Evolutionary conservation across 2,329 filamentous ascomycete species (phyloP).

Genomic region (Fusarium burgessii): DNA sequence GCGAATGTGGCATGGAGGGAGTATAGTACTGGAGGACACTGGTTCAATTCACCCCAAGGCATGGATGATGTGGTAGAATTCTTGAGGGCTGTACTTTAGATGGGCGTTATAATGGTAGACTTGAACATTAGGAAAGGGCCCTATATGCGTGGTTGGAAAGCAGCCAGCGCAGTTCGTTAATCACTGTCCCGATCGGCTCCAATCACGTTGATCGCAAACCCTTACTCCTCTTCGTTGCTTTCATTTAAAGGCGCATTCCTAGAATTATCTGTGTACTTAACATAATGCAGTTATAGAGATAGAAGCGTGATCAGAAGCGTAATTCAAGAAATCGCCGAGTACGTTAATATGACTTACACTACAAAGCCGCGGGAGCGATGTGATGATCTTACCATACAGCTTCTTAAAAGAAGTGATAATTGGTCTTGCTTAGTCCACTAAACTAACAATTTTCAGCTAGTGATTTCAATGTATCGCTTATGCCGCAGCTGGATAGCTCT

Average conservation of each 20-base stretch:
- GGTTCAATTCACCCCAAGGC: slow-evolving; percentile 59
- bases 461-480: too few relatives aligned
- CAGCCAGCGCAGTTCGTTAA: neutral
- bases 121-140: accelerated
- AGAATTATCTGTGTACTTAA: accelerated
- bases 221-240: neutral
- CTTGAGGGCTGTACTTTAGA: slow-evolving; percentile 31
- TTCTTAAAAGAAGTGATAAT: too few relatives aligned
- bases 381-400: too few relatives aligned
- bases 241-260: too few relatives aligned
- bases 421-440: too few relatives aligned
- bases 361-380: too few relatives aligned
- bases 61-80: slow-evolving; percentile 57
- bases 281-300: neutral
- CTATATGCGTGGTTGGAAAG: neutral
- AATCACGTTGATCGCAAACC: neutral
- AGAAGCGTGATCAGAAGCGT: too few relatives aligned
- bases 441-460: too few relatives aligned
- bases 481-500: too few relatives aligned
- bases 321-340: too few relatives aligned
- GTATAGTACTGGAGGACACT: slow-evolving; percentile 58
- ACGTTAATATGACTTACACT: too few relatives aligned
- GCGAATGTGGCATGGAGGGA: slow-evolving; percentile 56
- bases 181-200: accelerated
- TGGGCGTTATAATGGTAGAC: neutral